phyloP scores from a whole-genome alignment of 2,329 filamentous ascomycete species.

The Amauroascus verrucosus region DNA sequence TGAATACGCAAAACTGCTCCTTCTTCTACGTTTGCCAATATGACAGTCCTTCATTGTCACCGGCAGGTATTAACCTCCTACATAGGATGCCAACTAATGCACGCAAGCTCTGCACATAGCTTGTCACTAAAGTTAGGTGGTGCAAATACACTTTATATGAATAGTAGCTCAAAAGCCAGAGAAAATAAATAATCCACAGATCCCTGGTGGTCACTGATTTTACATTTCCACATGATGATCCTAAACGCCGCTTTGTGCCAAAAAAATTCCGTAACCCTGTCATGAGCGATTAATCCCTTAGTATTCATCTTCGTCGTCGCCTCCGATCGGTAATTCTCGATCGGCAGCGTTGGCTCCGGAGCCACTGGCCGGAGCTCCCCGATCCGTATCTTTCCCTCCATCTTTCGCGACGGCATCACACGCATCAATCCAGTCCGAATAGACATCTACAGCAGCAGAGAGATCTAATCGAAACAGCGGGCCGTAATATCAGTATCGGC shows the following conservation, averaged over 20 bases:
- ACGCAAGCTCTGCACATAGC: too few relatives aligned
- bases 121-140: too few relatives aligned
- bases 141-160: background rate
- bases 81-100: too few relatives aligned
- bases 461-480: slow-evolving; percentile 51
- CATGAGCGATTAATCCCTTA: slow-evolving; percentile 32
- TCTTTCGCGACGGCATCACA: slow-evolving; percentile 62
- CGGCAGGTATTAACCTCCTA: too few relatives aligned
- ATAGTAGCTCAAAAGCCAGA: background rate
- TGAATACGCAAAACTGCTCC: too few relatives aligned
- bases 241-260: slow-evolving; percentile 7
- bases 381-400: slow-evolving; percentile 21
- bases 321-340: slow-evolving; percentile 16
- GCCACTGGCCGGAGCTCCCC: slow-evolving; percentile 12
- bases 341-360: slow-evolving; percentile 1
- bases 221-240: background rate
- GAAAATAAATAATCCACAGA: background rate
- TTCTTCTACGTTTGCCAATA: too few relatives aligned
- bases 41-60: background rate
- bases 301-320: slow-evolving; percentile 34
- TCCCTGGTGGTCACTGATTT: background rate
- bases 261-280: background rate
- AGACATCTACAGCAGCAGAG: slow-evolving; percentile 85
- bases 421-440: slow-evolving; percentile 98
- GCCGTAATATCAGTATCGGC: background rate